Base-by-base conservation (phyloP, 2,329 filamentous ascomycete genomes). In the Acrocalymma vagum region DNA sequence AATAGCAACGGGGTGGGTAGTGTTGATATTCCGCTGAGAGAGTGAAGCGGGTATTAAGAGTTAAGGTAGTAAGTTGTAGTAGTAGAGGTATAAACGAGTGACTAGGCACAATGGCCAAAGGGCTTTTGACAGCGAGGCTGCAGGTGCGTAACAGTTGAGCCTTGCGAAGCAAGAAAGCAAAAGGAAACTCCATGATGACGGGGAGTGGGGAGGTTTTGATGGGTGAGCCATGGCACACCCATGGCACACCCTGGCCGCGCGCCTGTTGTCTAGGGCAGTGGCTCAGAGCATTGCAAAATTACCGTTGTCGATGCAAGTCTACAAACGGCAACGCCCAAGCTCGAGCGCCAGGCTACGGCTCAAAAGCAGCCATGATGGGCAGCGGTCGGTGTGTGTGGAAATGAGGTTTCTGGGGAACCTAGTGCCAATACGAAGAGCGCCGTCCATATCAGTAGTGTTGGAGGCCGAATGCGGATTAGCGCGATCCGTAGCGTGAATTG, bases 21-120 rank as follows among this genome's bases (percentile, higher is more conserved):
- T 57, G 35, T 36, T 43, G 85, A 88, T 78, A 84, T 86, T 82
- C 88, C 87, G 88, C 88, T 91, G 76, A 92, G 90, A 72, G 88
- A 90, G 84, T 90, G 87, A 89, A 89, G 86, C 86, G 85, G 54
- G 42, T 47, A 85, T 86, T 49, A 46, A 65, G 47, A 25, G 40
- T 38, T 42, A 46, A 42, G 34, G 39, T 44, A 29, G 37, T 35
- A 34, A 45, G 18, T 22, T 31, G 38, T 57, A 53, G 58, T 61
- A 57, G 42, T 37, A 42, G 49, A 50, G 31, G 37, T 25, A 34
- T 44, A 65, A 69, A 69, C 52, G 65, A 69, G 58, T 57, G 65
- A 63, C 61, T 44, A 38, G 67, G 65, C 65, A 61, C 62, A 52
- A 61, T 55, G 60, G 62, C 63, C 61, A 48, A 48, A 52, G 48